phyloP scores from a whole-genome alignment of 495 filamentous ascomycete genomes.

The Penicillium silybi region DNA sequence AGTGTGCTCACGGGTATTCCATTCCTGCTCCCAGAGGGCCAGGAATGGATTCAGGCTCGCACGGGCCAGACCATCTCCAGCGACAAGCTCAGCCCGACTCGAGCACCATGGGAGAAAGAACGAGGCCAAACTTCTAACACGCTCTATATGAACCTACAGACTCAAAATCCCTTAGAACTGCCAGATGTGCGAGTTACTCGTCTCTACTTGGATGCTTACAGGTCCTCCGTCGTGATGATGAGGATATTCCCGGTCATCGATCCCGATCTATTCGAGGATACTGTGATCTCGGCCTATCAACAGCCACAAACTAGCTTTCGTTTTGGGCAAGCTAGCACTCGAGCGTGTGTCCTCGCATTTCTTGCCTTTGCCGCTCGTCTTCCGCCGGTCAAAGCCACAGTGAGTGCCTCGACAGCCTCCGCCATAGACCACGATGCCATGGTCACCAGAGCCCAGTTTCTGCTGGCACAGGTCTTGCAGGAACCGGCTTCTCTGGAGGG shows the following conservation, averaged over 20 bases:
- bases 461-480: constrained; percentile 41
- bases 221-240: constrained; percentile 26
- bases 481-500: constrained; percentile 36
- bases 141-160: constrained; percentile 22
- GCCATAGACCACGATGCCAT: constrained; percentile 34
- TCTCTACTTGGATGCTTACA: constrained; percentile 24
- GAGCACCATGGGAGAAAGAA: constrained; percentile 35
- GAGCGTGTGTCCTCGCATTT: constrained; percentile 46
- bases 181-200: constrained; percentile 22
- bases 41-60: constrained; percentile 42
- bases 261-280: constrained; percentile 34
- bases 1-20: constrained; percentile 46
- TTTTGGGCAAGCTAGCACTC: constrained; percentile 23
- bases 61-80: constrained; percentile 41
- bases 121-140: constrained; percentile 21
- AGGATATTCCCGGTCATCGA: constrained; percentile 45
- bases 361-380: constrained; percentile 34
- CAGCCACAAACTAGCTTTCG: constrained; percentile 7
- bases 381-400: constrained; percentile 12
- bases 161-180: constrained; percentile 23
- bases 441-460: constrained; percentile 32
- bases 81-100: constrained; percentile 30
- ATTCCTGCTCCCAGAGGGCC: constrained; percentile 42
- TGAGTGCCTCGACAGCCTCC: neutral
- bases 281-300: constrained; percentile 39